Base-by-base conservation (phyloP, 1,284 basidiomycete species). In the Cryptococcus sp. region DNA sequence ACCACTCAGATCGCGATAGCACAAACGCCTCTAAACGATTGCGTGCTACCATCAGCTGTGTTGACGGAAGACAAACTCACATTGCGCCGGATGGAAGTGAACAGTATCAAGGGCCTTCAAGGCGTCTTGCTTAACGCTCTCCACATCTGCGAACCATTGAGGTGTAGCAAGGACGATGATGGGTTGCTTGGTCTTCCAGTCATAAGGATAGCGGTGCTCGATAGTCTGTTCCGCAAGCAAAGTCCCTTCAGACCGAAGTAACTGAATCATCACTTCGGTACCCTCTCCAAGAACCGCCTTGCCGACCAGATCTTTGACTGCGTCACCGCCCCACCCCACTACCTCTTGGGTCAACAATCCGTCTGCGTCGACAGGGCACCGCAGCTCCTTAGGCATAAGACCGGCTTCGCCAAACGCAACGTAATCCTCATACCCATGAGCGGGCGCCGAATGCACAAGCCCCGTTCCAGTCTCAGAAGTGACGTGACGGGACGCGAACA, bases 61-160 rank as follows among this genome's bases (percentile, higher is more conserved):
- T 45, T 23, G 41, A 34, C 58, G 26, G 55, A 25, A 51, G 43
- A 47, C 8, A 1, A n/a, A 76, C 87, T 70, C 65, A 93, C 91
- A 90, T 61, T 80, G 78, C 0, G 83, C 77, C 1, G 96, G 95
- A 56, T 87, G 85, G 75, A 97, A 98, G 0, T 82, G 69, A 23
- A 98, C 91, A 3, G 83, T 75, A 49, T 86, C 75, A 2, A 99
- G 82, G 0, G 92, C 88, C 17, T 80, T 68, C 25, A 93, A 70
- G 0, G 95, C 93, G 41, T 83, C 78, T 0, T 84, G 82, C 71
- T 96, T 97, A 76, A 98, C 89, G 37, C 81, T 80, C 50, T 90
- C 88, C 22, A 99, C 80, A 72, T 96, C 91, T 0, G 93, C 91
- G 70, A 99, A 99, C 95, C 95, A 99, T 68, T 99, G 95, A 0